phyloP scores from a whole-genome alignment of 257 asterid species.

The Solanum virginianum region DNA sequence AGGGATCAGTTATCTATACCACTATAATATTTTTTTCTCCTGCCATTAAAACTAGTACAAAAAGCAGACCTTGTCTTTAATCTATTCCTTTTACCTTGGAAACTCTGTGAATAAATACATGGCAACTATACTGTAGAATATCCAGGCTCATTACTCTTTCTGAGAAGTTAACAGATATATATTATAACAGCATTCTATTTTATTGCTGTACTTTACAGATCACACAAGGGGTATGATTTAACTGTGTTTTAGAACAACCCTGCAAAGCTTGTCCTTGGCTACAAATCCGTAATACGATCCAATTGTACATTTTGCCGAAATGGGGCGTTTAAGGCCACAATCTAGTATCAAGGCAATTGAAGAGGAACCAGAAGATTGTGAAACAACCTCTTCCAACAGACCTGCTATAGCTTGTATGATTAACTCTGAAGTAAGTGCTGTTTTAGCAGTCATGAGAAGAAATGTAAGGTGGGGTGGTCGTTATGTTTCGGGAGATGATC shows the following conservation, averaged over 20 bases:
- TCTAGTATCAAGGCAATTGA: conserved; percentile 76
- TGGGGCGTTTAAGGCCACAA: conserved; percentile 84
- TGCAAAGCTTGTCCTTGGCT: background rate
- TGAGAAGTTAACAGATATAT: background rate
- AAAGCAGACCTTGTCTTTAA: background rate
- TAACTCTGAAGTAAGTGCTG: conserved; percentile 88
- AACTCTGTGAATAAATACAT: background rate
- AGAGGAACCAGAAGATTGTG: conserved; percentile 94
- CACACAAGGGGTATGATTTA: conserved; percentile 7
- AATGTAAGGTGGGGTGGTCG: conserved; percentile 99
- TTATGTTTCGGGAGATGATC: conserved; percentile 92
- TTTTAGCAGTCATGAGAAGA: conserved; percentile 95
- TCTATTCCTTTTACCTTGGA: background rate
- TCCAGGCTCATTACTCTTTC: background rate
- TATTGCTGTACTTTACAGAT: conserved; percentile 9
- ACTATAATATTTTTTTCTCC: background rate
- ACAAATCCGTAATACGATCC: conserved; percentile 5
- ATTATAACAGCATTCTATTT: background rate
- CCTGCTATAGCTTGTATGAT: conserved; percentile 72
- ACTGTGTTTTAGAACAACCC: conserved; percentile 5
- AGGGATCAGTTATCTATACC: background rate
- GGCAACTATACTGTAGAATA: background rate
- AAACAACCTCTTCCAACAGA: conserved; percentile 43
- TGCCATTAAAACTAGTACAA: background rate
- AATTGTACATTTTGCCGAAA: conserved; percentile 11